Evolutionary conservation across 768 basidiomycete species (phyloP).

Genomic region (Lentinula aciculospora): DNA sequence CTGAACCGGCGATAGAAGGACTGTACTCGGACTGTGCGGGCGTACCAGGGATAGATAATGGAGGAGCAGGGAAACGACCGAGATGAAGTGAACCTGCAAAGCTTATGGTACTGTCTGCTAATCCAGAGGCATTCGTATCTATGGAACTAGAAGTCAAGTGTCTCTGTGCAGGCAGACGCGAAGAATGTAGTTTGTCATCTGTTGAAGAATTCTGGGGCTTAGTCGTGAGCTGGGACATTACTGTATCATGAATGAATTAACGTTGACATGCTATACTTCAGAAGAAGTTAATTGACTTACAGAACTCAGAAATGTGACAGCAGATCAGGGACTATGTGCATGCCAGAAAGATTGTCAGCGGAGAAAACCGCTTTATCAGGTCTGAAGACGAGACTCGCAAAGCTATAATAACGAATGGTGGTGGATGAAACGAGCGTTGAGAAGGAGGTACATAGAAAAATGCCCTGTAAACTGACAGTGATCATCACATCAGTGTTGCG

Average conservation of each 20-base stretch:
- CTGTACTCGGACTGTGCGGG: slow-evolving; percentile 18
- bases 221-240: slow-evolving; percentile 5
- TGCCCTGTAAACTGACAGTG: background rate
- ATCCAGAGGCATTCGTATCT: slow-evolving; percentile 48
- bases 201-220: background rate
- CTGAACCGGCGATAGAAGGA: background rate
- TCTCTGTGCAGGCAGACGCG: slow-evolving; percentile 11
- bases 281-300: background rate
- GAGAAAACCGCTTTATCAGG: background rate
- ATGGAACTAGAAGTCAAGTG: slow-evolving; percentile 35
- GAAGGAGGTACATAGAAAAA: background rate
- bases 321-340: background rate
- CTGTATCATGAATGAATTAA: background rate
- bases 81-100: slow-evolving; percentile 30
- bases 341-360: background rate
- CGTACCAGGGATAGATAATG: slow-evolving; percentile 38
- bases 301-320: background rate
- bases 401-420: background rate
- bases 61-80: slow-evolving; percentile 50
- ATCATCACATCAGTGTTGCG: background rate
- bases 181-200: slow-evolving; percentile 6
- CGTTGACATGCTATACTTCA: background rate
- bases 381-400: background rate
- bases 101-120: slow-evolving; percentile 53
- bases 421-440: background rate